Base-by-base conservation (phyloP, 257 asterid species). In the Nicotiana otophora region DNA sequence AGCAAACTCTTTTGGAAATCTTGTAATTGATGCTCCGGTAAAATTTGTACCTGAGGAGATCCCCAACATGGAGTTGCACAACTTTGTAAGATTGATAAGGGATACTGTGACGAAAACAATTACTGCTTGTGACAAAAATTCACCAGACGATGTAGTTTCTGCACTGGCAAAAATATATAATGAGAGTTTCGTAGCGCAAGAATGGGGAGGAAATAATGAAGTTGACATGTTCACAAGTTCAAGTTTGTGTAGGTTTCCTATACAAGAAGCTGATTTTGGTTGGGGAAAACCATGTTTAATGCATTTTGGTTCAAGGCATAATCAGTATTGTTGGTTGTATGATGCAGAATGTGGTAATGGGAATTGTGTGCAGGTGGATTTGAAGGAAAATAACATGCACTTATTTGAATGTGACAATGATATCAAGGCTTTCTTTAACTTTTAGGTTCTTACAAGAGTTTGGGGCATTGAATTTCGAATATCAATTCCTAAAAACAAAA, bases 221-320 rank as follows among this genome's bases (percentile, higher is more conserved):
- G 78, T 70, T 5, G 78, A 70, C 30, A 39, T 0, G 58, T 39
- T 5, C 3, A 0, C 0, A 11, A 5, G 78, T 70, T 11, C 78
- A 70, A 70, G 78, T 39, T 70, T 70, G 57, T 70, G 78, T 11
- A 70, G 31, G 14, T 70, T 69, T 42, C 78, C 78, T 2, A 70
- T 70, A 70, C 78, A 70, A 39, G 57, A 39, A 42, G 78, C 58
- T 10, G 78, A 70, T 39, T 70, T 70, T 70, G 78, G 78, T 39
- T 39, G 78, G 78, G 78, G 78, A 39, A 70, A 70, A 0, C 78
- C 78, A 42, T 70, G 78, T 70, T 39, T 70, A 19, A 42, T 70
- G 58, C 78, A 70, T 39, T 70, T 70, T 70, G 58, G 58, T 0
- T 39, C 78, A 39, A 70, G 78, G 5, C 34, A 39, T 5, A 28